Evolutionary conservation across 2,329 filamentous ascomycete species (phyloP).

Genomic region (Huntiella omanensis): DNA sequence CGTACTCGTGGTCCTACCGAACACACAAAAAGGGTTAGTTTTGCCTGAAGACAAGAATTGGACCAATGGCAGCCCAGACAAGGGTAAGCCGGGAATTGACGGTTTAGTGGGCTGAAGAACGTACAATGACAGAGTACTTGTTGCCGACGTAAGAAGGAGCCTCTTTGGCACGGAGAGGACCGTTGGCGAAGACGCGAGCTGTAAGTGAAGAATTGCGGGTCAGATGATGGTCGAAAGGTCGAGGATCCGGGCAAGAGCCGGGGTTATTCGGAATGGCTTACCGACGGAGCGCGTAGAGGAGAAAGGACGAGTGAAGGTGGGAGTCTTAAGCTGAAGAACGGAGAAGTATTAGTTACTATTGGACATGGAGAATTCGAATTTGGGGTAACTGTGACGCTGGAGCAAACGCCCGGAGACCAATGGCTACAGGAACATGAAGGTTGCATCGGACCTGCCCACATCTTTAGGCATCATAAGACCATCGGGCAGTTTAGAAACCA

Average conservation of each 20-base stretch:
- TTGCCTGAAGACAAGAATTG: background rate
- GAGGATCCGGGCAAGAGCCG: background rate
- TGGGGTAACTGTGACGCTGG: background rate
- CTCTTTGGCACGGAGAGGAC: slow-evolving; percentile 80
- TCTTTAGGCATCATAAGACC: no score
- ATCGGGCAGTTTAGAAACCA: no score
- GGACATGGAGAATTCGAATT: background rate
- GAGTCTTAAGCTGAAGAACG: slow-evolving; percentile 5
- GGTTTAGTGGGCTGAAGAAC: slow-evolving; percentile 18
- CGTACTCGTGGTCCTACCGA: slow-evolving; percentile 83
- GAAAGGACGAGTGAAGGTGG: slow-evolving; percentile 54
- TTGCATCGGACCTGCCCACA: no score
- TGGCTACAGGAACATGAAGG: background rate
- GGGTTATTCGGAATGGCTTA: slow-evolving; percentile 24
- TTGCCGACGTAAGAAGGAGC: slow-evolving; percentile 68
- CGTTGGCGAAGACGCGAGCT: slow-evolving; percentile 75
- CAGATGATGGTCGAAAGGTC: background rate
- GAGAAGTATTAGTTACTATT: background rate
- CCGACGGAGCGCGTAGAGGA: slow-evolving; percentile 68
- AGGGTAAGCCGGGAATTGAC: background rate
- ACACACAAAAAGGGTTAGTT: background rate
- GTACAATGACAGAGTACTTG: slow-evolving; percentile 87
- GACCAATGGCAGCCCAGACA: background rate
- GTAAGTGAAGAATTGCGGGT: slow-evolving; percentile 3
- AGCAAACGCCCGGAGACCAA: background rate